Percentiles rank a stretch among this genome's conserved stretches.
Conservation (phyloP, 2,329 filamentous ascomycete genomes). For the Dactylellina sp. region DNA sequence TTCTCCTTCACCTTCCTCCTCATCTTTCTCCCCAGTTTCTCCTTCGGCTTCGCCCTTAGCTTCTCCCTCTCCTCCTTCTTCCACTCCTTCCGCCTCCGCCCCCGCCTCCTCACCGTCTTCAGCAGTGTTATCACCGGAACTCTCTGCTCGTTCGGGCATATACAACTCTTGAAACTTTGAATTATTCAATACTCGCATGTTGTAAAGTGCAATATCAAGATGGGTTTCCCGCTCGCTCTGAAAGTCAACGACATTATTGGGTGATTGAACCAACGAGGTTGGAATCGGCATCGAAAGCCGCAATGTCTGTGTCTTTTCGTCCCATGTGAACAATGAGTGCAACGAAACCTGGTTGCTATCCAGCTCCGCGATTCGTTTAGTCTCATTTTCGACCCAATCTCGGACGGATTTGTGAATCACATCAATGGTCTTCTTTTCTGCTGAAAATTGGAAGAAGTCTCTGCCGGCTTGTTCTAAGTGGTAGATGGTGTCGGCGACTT, state of each 20-base stretch:
- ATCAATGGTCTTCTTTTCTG: conserved; percentile 46
- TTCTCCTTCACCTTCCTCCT: background rate
- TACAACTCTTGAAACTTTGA: conserved; percentile 39
- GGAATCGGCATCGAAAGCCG: conserved; percentile 49
- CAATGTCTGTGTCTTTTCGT: conserved; percentile 41
- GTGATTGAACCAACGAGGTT: conserved; percentile 29
- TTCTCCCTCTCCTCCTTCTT: too few relatives aligned
- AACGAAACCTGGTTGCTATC: conserved; percentile 39
- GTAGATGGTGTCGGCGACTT: conserved; percentile 54
- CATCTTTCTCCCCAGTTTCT: background rate
- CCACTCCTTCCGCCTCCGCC: too few relatives aligned
- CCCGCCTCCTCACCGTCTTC: too few relatives aligned
- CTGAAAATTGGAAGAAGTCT: conserved; percentile 53
- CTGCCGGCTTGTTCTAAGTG: conserved; percentile 53
- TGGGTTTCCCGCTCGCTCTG: conserved; percentile 49
- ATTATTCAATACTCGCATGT: conserved; percentile 38
- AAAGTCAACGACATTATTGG: conserved; percentile 41
- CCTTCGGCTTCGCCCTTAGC: conserved; percentile 3
- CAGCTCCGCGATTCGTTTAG: conserved; percentile 30
- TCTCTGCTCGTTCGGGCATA: conserved; percentile 20
- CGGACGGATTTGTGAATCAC: conserved; percentile 54
- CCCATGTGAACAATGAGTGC: conserved; percentile 48
- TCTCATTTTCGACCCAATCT: conserved; percentile 55
- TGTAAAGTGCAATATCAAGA: conserved; percentile 43
- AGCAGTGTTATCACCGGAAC: background rate